Evolutionary conservation across 2,329 filamentous ascomycete genomes (phyloP).

Genomic region (Mariannaea elegans): DNA sequence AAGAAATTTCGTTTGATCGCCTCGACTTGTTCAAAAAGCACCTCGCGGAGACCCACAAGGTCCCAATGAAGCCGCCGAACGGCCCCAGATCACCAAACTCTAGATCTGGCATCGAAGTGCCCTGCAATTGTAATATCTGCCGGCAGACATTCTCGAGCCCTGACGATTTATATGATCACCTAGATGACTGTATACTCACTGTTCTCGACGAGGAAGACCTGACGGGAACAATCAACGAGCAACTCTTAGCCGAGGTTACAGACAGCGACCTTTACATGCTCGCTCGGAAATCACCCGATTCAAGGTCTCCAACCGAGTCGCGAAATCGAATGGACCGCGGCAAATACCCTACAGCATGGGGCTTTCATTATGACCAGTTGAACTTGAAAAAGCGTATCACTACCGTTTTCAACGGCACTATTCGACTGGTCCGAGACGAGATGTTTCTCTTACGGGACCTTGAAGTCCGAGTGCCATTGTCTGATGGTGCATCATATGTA

Average conservation of each 20-base stretch:
- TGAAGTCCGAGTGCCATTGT: neutral
- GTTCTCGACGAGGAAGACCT: neutral
- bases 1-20: neutral
- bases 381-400: neutral
- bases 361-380: neutral
- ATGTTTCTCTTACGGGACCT: neutral
- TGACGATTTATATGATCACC: neutral
- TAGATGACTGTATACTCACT: neutral
- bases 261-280: neutral
- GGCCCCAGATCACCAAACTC: neutral
- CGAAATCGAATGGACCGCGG: neutral
- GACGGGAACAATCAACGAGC: neutral
- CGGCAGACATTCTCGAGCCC: neutral
- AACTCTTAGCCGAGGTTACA: neutral
- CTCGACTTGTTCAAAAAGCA: conserved; percentile 2
- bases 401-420: neutral
- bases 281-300: neutral
- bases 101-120: neutral
- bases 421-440: neutral
- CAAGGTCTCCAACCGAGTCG: neutral
- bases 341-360: neutral
- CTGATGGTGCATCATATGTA: neutral
- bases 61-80: neutral
- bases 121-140: neutral
- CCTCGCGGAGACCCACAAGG: neutral